Conservation (phyloP, 2,329 filamentous ascomycete species). For the Emmonsia crescens region DNA sequence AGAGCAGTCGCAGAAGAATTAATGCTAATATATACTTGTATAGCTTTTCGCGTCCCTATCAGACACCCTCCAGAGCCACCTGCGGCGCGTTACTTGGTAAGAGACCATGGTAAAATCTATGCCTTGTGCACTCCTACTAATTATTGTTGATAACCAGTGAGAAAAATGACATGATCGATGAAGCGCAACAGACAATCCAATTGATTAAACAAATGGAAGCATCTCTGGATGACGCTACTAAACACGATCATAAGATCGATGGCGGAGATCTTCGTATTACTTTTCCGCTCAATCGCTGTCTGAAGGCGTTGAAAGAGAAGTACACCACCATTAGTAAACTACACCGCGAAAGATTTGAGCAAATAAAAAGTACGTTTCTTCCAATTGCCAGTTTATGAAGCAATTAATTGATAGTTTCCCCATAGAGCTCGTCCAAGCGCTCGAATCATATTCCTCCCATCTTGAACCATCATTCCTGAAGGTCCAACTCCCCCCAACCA, state of each 20-base stretch:
- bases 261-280: conserved; percentile 59
- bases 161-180: conserved; percentile 82
- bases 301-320: conserved; percentile 75
- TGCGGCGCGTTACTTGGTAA: conserved; percentile 65
- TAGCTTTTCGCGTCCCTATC: conserved; percentile 88
- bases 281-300: conserved; percentile 69
- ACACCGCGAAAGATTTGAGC: conserved; percentile 85
- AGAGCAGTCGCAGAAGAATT: background rate
- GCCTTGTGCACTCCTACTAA: conserved; percentile 7
- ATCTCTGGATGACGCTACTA: conserved; percentile 65
- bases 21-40: background rate
- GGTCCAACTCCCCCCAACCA: conserved; percentile 73
- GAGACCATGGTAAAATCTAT: background rate
- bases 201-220: conserved; percentile 88
- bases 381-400: no score
- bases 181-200: conserved; percentile 74
- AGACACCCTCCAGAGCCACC: conserved; percentile 81
- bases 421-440: conserved; percentile 77
- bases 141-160: conserved; percentile 41
- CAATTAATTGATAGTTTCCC: background rate
- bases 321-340: conserved; percentile 67
- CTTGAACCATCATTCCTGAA: conserved; percentile 81
- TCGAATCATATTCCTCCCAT: conserved; percentile 93
- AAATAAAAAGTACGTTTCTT: conserved; percentile 71
- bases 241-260: conserved; percentile 55